These are phyloP conservation scores for Metarhizium anisopliae DNA, from an alignment of 2,329 filamentous ascomycete species.

Conservation along the genomic window DNA sequence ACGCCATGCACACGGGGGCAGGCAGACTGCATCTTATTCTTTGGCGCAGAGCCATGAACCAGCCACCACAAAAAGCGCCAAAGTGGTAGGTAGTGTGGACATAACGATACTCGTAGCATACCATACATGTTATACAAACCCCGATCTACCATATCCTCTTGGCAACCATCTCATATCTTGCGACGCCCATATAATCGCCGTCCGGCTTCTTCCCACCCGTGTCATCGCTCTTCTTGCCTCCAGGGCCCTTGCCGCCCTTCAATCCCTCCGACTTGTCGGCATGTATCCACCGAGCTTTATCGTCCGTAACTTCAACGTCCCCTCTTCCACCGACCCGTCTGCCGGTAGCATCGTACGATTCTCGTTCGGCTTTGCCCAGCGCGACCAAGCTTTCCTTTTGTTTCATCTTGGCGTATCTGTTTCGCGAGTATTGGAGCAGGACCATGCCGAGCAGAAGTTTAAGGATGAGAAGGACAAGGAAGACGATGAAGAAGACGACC, in stretches of 20 bases:
- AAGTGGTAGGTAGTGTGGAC: too few species aligned
- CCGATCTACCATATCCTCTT: conserved; percentile 81
- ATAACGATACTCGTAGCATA: not conserved
- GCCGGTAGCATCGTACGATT: conserved; percentile 59
- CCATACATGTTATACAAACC: not conserved
- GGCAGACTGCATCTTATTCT: too few species aligned
- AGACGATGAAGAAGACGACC: conserved; percentile 75
- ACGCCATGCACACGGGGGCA: too few species aligned
- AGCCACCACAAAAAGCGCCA: too few species aligned
- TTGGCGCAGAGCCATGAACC: too few species aligned
- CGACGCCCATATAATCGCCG: conserved; percentile 51
- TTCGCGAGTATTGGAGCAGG: conserved; percentile 69
- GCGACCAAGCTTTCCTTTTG: conserved; percentile 47
- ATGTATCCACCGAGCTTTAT: conserved; percentile 78
- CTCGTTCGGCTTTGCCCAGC: conserved; percentile 36
- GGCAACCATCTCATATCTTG: conserved; percentile 89
- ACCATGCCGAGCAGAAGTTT: conserved; percentile 87
- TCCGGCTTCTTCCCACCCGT: conserved; percentile 38
- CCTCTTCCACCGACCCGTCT: conserved; percentile 75
- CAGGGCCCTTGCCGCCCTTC: conserved; percentile 41
- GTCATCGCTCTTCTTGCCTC: conserved; percentile 42
- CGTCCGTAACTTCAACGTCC: conserved; percentile 80
- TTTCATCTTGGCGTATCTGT: conserved; percentile 76
- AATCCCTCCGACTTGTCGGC: conserved; percentile 70
- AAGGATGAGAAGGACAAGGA: conserved; percentile 72